Evolutionary conservation across 768 basidiomycete species (phyloP).

Genomic region (Boletus pseudo-olivaceus): DNA sequence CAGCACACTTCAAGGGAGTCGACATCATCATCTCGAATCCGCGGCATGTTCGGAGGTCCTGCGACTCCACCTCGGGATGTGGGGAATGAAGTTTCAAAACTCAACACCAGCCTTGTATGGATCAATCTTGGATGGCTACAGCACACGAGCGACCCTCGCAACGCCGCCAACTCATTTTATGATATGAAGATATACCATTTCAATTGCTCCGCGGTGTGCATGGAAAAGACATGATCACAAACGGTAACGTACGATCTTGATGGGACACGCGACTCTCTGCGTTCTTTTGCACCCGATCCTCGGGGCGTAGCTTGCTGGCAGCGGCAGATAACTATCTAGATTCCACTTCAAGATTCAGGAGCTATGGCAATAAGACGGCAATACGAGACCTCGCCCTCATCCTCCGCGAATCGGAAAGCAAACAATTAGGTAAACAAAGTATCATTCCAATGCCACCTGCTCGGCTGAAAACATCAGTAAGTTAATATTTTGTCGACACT

Average conservation of each 20-base stretch:
- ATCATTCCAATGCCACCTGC: neutral
- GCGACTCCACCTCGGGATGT: too few species aligned
- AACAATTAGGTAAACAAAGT: too few species aligned
- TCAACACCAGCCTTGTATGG: neutral
- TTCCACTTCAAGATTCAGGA: neutral
- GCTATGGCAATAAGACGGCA: neutral
- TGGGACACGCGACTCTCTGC: neutral
- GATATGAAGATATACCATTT: neutral
- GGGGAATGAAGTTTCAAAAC: neutral
- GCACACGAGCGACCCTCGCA: too few species aligned
- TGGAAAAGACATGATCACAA: neutral
- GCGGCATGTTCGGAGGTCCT: neutral
- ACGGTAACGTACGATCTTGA: neutral
- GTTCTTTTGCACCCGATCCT: neutral
- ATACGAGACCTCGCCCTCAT: neutral
- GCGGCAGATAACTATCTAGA: neutral
- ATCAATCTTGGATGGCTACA: neutral
- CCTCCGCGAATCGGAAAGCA: neutral
- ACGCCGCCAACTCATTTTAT: neutral
- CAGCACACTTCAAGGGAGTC: neutral
- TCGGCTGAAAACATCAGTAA: neutral
- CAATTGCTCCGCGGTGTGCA: neutral
- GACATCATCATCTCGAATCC: neutral
- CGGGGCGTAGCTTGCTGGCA: slow-evolving; percentile 2
- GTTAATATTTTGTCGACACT: neutral